phyloP scores from a whole-genome alignment of 208 protist species.

The Trypanosoma conorhini region DNA sequence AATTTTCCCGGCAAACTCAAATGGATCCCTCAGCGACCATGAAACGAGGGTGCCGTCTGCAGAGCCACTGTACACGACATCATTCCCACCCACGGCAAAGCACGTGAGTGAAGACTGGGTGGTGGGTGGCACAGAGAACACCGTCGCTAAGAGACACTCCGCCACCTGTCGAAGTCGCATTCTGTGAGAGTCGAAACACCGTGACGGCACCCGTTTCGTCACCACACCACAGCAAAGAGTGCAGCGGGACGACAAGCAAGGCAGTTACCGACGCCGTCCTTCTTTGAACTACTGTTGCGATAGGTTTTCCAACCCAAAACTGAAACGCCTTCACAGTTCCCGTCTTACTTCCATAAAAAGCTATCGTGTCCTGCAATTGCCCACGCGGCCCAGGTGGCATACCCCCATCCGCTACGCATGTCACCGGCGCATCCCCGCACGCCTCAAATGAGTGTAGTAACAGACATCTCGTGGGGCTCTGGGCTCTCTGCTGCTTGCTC shows the following conservation, averaged over 20 bases:
- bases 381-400: not conserved
- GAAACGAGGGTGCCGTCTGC: constrained; percentile 8
- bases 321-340: constrained; percentile 7
- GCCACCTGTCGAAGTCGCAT: not conserved
- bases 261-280: constrained; percentile 14
- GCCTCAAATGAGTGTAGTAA: constrained; percentile 16
- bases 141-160: not conserved
- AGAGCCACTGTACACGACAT: constrained; percentile 16
- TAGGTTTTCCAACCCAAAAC: constrained; percentile 11
- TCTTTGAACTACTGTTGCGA: not conserved
- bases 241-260: constrained; percentile 2
- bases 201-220: constrained; percentile 8
- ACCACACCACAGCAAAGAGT: constrained; percentile 18
- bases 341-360: constrained; percentile 1
- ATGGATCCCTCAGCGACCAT: constrained; percentile 7
- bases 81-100: constrained; percentile 7
- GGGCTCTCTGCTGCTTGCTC: not conserved
- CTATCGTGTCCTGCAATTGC: not conserved
- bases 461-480: constrained; percentile 13
- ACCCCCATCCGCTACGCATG: constrained; percentile 12
- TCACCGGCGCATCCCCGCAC: not conserved
- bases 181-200: not conserved
- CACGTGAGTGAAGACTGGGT: constrained; percentile 3
- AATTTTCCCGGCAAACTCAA: constrained; percentile 10
- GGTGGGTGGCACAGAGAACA: not conserved